Percentiles rank a stretch among this genome's conserved stretches.
Conservation (phyloP, 176 grass and related monocot species). For the Poa pratensis region DNA sequence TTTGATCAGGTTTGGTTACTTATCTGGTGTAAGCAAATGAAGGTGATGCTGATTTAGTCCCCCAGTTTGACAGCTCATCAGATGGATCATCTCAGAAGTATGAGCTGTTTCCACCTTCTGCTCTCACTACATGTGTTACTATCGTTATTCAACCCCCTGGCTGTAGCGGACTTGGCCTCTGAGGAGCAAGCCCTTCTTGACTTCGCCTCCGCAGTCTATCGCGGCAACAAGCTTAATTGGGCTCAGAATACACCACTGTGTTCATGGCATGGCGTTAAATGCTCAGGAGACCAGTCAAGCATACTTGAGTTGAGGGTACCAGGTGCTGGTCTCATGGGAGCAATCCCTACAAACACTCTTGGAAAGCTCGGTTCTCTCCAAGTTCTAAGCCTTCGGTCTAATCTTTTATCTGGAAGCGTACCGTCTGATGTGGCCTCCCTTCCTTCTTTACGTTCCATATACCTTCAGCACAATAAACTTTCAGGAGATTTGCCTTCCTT, state of each 20-base stretch:
- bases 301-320: constrained; percentile 77
- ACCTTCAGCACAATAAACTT: constrained; percentile 89
- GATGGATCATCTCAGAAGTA: constrained; percentile 47
- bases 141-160: constrained; percentile 43
- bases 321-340: constrained; percentile 70
- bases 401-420: constrained; percentile 68
- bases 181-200: constrained; percentile 82
- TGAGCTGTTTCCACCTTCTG: constrained; percentile 28
- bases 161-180: constrained; percentile 56
- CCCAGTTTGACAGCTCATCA: constrained; percentile 5
- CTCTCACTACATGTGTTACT: constrained; percentile 50
- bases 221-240: constrained; percentile 73
- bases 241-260: constrained; percentile 61
- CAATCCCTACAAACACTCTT: constrained; percentile 74
- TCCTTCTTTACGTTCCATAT: constrained; percentile 67
- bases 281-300: constrained; percentile 61
- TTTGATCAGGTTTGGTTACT: constrained; percentile 36
- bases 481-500: constrained; percentile 67
- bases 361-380: constrained; percentile 74
- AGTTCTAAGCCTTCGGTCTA: constrained; percentile 88
- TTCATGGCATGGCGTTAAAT: constrained; percentile 89
- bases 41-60: constrained; percentile 39
- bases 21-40: constrained; percentile 30
- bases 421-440: constrained; percentile 74
- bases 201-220: constrained; percentile 58